These are phyloP conservation scores for Glycyrrhiza uralensis DNA, from an alignment of 306 rosid species.

Conservation along the genomic window DNA sequence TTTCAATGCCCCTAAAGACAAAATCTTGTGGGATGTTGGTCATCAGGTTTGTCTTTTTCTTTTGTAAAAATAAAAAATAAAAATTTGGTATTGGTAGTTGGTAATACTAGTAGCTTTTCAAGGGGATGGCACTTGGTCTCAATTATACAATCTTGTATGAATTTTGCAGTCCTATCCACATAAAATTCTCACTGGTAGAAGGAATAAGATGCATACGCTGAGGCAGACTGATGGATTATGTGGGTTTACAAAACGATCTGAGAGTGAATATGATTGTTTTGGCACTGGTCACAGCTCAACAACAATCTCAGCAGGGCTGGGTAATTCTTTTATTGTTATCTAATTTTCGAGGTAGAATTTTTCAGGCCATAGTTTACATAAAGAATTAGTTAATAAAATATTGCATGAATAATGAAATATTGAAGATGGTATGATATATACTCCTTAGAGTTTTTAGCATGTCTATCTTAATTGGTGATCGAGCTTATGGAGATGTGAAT, in stretches of 20 bases:
- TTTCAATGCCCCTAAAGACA: constrained; percentile 87
- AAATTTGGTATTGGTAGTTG: neutral
- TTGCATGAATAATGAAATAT: neutral
- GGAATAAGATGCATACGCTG: constrained; percentile 77
- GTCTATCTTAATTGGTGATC: neutral
- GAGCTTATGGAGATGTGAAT: neutral
- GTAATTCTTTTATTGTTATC: constrained; percentile 38
- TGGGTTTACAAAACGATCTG: constrained; percentile 83
- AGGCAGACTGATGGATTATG: constrained; percentile 82
- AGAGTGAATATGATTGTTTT: constrained; percentile 87
- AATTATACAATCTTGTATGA: constrained; percentile 4
- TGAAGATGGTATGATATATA: neutral
- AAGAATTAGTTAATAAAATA: neutral
- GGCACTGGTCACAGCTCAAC: constrained; percentile 98
- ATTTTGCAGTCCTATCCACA: constrained; percentile 77
- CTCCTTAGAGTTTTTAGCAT: neutral
- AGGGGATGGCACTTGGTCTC: neutral
- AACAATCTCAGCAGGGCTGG: constrained; percentile 91
- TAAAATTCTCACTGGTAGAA: constrained; percentile 91
- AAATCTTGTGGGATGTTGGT: constrained; percentile 95
- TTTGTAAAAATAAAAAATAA: neutral
- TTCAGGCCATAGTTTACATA: neutral
- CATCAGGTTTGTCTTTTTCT: constrained; percentile 65
- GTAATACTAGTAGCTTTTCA: neutral
- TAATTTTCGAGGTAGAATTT: neutral